These are phyloP conservation scores for Tilletiopsis washingtonensis DNA, from an alignment of 1,284 basidiomycete species.

Conservation along the genomic window DNA sequence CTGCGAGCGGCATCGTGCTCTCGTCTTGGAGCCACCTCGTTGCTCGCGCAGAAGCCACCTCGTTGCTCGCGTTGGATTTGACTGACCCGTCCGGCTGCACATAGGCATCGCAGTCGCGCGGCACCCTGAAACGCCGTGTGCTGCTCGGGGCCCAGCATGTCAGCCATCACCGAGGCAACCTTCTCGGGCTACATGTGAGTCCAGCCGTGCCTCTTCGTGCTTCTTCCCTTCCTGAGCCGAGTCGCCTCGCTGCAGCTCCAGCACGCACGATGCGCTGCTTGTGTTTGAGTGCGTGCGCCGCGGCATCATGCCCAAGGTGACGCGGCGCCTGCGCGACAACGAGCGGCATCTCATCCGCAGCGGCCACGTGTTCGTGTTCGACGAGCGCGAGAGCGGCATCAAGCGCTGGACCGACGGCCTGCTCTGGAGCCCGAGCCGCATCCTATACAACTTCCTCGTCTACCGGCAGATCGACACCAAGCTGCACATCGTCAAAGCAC, in stretches of 20 bases:
- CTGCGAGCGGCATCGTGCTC: no score
- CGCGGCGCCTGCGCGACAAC: slow-evolving; percentile 82
- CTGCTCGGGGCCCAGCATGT: not conserved
- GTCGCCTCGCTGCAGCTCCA: slow-evolving; percentile 60
- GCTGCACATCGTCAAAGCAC: slow-evolving; percentile 10
- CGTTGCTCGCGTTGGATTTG: no score
- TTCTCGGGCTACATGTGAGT: slow-evolving; percentile 16
- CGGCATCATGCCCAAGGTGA: slow-evolving; percentile 83
- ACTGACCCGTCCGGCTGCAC: no score
- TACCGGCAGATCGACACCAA: slow-evolving; percentile 42
- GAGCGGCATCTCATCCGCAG: slow-evolving; percentile 83
- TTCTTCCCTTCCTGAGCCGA: not conserved
- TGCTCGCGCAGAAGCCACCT: no score
- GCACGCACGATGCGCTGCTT: slow-evolving; percentile 86
- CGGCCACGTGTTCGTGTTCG: slow-evolving; percentile 93
- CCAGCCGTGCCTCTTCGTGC: not conserved
- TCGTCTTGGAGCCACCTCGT: no score
- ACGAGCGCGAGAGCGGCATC: slow-evolving; percentile 94
- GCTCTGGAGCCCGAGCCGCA: slow-evolving; percentile 81
- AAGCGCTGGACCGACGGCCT: slow-evolving; percentile 97
- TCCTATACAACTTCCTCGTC: slow-evolving; percentile 83
- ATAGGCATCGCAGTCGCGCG: no score
- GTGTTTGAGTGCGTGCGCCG: slow-evolving; percentile 87
- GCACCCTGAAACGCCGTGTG: no score
- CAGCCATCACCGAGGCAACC: slow-evolving; percentile 3